Conservation (phyloP, 352 stramenopile genomes). For the Phytophthora boehmeriae region DNA sequence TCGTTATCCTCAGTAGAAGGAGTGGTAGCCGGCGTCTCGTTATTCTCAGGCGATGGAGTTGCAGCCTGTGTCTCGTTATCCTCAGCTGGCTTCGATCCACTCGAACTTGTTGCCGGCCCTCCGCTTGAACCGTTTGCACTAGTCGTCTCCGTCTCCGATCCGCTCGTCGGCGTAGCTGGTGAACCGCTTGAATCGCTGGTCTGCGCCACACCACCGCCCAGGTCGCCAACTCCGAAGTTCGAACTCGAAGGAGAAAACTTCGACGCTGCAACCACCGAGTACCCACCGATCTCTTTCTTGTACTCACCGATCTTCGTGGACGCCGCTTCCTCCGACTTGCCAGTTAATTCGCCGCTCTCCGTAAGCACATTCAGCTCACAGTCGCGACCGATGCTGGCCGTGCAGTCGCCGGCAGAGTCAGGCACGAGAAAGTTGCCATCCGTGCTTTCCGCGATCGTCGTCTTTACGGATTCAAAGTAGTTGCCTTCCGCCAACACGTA, state of each 20-base stretch:
- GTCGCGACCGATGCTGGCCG: constrained; percentile 14
- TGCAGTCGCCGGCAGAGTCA: constrained; percentile 11
- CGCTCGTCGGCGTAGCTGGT: too few species aligned
- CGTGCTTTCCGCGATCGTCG: constrained; percentile 5
- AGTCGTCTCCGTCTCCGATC: too few species aligned
- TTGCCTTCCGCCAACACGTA: constrained; percentile 47
- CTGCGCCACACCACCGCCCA: constrained; percentile 1
- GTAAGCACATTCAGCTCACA: constrained; percentile 24
- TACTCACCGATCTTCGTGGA: constrained; percentile 5
- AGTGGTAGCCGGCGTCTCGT: too few species aligned
- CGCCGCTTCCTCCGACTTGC: constrained; percentile 11
- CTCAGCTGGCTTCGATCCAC: not conserved
- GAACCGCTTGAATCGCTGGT: not conserved
- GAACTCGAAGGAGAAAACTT: constrained; percentile 3
- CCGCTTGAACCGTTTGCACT: not conserved
- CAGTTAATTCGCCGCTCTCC: constrained; percentile 10
- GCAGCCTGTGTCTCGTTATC: not conserved
- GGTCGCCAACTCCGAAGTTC: constrained; percentile 23
- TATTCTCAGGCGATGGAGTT: too few species aligned
- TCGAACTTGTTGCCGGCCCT: not conserved
- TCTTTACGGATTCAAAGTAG: constrained; percentile 40
- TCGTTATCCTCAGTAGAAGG: too few species aligned
- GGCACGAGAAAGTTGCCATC: constrained; percentile 20
- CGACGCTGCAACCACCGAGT: constrained; percentile 4
- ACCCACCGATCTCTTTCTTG: constrained; percentile 16